A percentile compares a stretch with the other conserved stretches of the same genome.
Conservation (phyloP, 441 rosid genomes). For the Gossypium schwendimanii region DNA sequence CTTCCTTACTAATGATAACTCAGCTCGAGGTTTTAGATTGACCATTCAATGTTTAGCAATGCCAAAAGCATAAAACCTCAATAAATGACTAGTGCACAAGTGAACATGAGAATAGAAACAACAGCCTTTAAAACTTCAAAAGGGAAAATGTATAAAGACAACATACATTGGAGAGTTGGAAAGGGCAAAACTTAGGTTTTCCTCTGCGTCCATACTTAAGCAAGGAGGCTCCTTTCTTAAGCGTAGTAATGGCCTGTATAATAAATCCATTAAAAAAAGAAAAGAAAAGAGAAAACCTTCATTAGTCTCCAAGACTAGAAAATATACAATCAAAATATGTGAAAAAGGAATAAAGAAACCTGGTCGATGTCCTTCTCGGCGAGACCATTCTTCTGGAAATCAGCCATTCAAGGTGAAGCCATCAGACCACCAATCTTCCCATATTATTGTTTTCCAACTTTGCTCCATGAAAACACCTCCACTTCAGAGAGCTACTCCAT, state of each 20-base stretch:
- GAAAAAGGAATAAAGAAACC: conserved; percentile 23
- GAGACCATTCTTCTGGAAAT: conserved; percentile 48
- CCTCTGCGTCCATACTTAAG: conserved; percentile 65
- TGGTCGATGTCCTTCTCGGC: conserved; percentile 76
- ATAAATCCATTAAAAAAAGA: neutral
- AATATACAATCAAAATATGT: neutral
- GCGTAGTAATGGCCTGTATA: conserved; percentile 48
- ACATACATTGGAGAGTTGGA: conserved; percentile 53
- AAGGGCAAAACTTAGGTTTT: conserved; percentile 64
- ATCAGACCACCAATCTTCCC: conserved; percentile 37
- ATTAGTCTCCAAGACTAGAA: neutral
- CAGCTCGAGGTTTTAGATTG: neutral
- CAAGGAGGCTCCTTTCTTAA: conserved; percentile 59
- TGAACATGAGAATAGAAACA: neutral
- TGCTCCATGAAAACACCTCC: conserved; percentile 16
- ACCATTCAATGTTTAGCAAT: neutral
- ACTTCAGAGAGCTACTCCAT: conserved; percentile 2
- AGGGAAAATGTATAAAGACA: neutral
- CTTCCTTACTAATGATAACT: neutral
- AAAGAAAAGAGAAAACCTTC: neutral
- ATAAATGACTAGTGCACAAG: neutral
- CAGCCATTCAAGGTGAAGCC: conserved; percentile 72
- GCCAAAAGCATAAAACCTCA: neutral
- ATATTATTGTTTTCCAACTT: conserved; percentile 12
- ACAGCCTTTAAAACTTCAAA: neutral